Percentiles rank a stretch among this genome's conserved stretches.
phyloP scores from a whole-genome alignment of 2,329 filamentous ascomycete species.

The Colletotrichum sansevieriae region DNA sequence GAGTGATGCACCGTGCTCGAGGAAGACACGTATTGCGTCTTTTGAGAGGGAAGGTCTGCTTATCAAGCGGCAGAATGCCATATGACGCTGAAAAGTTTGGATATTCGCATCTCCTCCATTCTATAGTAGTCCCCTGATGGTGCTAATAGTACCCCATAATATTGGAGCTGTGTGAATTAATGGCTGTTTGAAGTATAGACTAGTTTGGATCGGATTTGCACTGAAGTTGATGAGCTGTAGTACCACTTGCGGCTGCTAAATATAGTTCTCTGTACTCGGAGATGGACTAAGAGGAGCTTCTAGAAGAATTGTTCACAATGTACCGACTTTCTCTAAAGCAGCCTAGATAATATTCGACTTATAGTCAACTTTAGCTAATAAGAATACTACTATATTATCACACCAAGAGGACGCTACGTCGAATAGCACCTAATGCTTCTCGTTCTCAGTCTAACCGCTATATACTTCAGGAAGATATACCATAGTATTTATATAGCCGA shows the following conservation, averaged over 20 bases:
- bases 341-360: conserved; percentile 5
- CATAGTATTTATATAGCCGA: conserved; percentile 11
- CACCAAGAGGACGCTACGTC: conserved; percentile 21
- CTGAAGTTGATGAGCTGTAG: conserved; percentile 24
- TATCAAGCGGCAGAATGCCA: conserved; percentile 13
- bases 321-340: conserved; percentile 16
- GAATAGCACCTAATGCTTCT: conserved; percentile 10
- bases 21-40: conserved; percentile 17
- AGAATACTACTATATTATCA: conserved; percentile 19
- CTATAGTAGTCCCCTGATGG: conserved; percentile 29
- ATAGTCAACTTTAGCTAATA: conserved; percentile 23
- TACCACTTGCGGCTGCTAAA: conserved; percentile 28
- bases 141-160: conserved; percentile 17
- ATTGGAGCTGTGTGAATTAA: conserved; percentile 16
- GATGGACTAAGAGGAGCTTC: conserved; percentile 22
- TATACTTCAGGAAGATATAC: conserved; percentile 14
- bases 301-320: conserved; percentile 18
- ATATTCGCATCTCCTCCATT: conserved; percentile 29
- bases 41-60: conserved; percentile 21
- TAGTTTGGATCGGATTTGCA: conserved; percentile 22
- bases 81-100: conserved; percentile 15
- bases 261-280: conserved; percentile 13
- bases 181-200: conserved; percentile 8
- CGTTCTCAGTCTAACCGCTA: conserved; percentile 14
- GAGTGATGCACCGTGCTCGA: conserved; percentile 42